phyloP scores from a whole-genome alignment of 1,284 basidiomycete species.

The Volvariella surrecta region DNA sequence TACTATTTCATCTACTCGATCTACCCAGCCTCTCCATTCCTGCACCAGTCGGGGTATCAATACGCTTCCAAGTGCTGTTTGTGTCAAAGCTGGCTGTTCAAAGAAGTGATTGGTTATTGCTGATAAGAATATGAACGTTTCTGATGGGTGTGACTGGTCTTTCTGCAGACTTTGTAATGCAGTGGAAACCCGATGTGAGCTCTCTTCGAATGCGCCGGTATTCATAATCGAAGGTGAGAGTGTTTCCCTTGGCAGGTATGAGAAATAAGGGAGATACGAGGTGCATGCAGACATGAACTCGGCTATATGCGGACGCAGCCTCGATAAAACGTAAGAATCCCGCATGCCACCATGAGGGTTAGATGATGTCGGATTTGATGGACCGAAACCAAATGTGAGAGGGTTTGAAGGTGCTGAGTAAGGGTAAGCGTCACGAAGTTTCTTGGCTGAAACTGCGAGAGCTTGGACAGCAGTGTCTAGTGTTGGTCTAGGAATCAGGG shows the following conservation, averaged over 20 bases:
- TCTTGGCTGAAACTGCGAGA: constrained; percentile 58
- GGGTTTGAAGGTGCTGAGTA: constrained; percentile 42
- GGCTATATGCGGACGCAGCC: constrained; percentile 63
- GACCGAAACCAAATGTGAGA: constrained; percentile 37
- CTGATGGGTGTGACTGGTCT: constrained; percentile 58
- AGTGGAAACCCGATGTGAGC: constrained; percentile 29
- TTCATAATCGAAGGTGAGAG: constrained; percentile 11
- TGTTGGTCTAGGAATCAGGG: constrained; percentile 71
- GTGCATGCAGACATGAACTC: constrained; percentile 69
- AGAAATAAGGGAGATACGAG: constrained; percentile 79
- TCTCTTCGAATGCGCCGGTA: constrained; percentile 12
- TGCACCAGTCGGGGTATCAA: constrained; percentile 52
- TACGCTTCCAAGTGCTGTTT: constrained; percentile 44
- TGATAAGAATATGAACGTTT: constrained; percentile 64
- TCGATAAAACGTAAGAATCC: constrained; percentile 65
- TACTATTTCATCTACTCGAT: constrained; percentile 54
- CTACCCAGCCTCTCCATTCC: constrained; percentile 76
- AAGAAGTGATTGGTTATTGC: constrained; percentile 60
- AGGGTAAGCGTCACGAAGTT: constrained; percentile 70
- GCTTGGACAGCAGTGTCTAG: constrained; percentile 63
- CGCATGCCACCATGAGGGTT: constrained; percentile 50
- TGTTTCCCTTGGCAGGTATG: constrained; percentile 33
- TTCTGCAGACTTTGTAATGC: constrained; percentile 42
- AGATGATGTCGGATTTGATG: constrained; percentile 20
- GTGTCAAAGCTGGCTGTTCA: constrained; percentile 55